Conservation (phyloP, 257 asterid genomes). For the Haberlea rhodopensis region DNA sequence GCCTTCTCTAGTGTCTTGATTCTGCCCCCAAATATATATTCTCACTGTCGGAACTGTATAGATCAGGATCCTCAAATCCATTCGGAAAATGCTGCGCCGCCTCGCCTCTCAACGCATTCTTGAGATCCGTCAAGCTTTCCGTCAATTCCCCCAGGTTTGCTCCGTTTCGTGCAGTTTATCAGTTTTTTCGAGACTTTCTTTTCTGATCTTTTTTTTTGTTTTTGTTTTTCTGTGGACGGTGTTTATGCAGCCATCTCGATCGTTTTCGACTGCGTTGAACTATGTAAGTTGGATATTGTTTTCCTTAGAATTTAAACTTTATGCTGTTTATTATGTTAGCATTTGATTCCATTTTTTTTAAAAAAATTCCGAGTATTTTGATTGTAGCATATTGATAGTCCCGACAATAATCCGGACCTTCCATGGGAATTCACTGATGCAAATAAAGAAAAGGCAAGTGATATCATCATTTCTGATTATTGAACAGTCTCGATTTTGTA, state of each 20-base stretch:
- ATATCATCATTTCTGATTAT: constrained; percentile 12
- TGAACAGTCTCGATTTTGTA: constrained; percentile 4
- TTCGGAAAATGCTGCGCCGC: constrained; percentile 69
- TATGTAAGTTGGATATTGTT: constrained; percentile 51
- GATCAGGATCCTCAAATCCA: constrained; percentile 26
- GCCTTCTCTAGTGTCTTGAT: neutral
- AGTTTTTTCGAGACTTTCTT: neutral
- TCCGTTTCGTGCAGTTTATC: neutral
- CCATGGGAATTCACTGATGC: constrained; percentile 76
- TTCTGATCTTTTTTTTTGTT: neutral
- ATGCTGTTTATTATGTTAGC: neutral
- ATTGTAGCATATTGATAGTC: constrained; percentile 74
- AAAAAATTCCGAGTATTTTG: constrained; percentile 7
- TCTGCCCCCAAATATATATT: constrained; percentile 26
- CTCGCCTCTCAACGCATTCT: constrained; percentile 64
- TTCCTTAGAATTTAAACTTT: constrained; percentile 1
- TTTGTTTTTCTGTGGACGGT: constrained; percentile 7
- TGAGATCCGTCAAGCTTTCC: constrained; percentile 76
- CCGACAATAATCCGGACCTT: constrained; percentile 77
- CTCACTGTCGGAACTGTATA: constrained; percentile 15
- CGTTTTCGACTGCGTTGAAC: constrained; percentile 82
- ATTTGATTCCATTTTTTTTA: constrained; percentile 7
- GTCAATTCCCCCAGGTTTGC: constrained; percentile 66
- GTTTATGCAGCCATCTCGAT: constrained; percentile 61
- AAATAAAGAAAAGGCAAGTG: constrained; percentile 66